Base-by-base conservation (phyloP, 2,329 filamentous ascomycete species). In the Colletotrichum navitas region DNA sequence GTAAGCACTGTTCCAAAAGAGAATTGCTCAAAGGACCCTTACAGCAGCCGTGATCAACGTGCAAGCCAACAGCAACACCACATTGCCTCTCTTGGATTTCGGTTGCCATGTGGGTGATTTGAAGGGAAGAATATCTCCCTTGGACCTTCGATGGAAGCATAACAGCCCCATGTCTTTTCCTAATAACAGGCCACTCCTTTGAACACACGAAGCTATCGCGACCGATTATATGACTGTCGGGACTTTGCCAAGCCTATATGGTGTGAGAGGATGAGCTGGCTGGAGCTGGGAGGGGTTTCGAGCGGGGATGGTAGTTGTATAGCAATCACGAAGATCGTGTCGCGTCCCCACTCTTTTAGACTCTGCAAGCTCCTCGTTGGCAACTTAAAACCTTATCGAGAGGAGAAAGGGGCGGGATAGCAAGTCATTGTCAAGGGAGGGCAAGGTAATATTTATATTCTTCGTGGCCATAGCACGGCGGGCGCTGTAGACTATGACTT, bases 41-140 rank as follows among this genome's bases (percentile, higher is more conserved):
- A 59, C 63, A 21, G 63, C 51, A 36, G 63, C 63, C 2, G 63
- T 65, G 12, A 65, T 24, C 41, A 65, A 1, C 1, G 54, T 54
- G 16, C 52, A 65, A 18, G 51, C 32, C 52, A 65, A 14, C 14
- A 65, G 29, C 63, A 65, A 12, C 8, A 39, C 52, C 3, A 56
- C 52, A 4, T 41, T 65, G n/a, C 63, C 63, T 6, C 14, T 29
- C n/a, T 65, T 65, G 10, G 63, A 59, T 59, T 47, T 49, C 41
- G 63, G 63, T 26, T 65, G 63, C 63, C 63, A 65, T 65, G 52
- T 59, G 10, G 63, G 63, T 18, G 52, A 32, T 34, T 5, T 14
- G 52, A 65, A 65, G 41, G 63, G 63, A n/a, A 65, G 63, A 16
- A 65, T 59, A 5, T 56, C 47, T 24, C 63, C 63, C 47, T 39